Evolutionary conservation across 352 stramenopile species (phyloP), one percentile per base, ranked within the genome.

Genomic region (Aphanomyces invadans): DNA sequence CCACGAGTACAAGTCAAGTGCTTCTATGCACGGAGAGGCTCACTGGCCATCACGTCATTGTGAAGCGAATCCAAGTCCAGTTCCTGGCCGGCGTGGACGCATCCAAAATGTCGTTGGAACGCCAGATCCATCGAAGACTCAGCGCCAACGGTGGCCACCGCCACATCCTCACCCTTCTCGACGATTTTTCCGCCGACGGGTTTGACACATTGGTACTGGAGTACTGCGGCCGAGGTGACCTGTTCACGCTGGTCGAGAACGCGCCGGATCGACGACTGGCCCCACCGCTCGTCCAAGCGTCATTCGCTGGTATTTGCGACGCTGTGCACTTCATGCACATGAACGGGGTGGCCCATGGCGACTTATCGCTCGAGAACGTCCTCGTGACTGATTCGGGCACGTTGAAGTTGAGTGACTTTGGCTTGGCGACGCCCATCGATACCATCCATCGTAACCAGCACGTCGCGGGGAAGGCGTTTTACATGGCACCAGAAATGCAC

Each of bases 331-430:
- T 90, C 67, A 71, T 94, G 26, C 86, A 94, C 67, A 64, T 71
- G 2, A 69, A 90, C 36, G 83, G 76, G 53, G 86, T 94, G 61
- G 83, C 81, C 31, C 86, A 94, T 69, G 76, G 86, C 33, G 86
- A 94, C 53, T 61, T 94, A 53, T 92, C 83, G 23, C 74, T 92
- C 9, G 86, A 94, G 62, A 94, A 94, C 63, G 77, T 94, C 53
- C 72, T 94, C 1, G 79, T 94, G 31, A 78, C 88, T 48, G 76
- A 75, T 21, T 39, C 70, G 2, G 83, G 88, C 66, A 75, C 70
- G 69, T 89, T 80, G 65, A 78, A 91, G 45, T 78, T 94, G 56
- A 81, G 75, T 38, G 85, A 94, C 77, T 94, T 94, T 67, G 85
- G 85, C 42, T 73, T 92, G 67, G 46, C 54, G 4, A 74, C 81